Evolutionary conservation across 2,329 filamentous ascomycete species (phyloP), one percentile per base, ranked within the genome.

Genomic region (Nectriaceae sp.): DNA sequence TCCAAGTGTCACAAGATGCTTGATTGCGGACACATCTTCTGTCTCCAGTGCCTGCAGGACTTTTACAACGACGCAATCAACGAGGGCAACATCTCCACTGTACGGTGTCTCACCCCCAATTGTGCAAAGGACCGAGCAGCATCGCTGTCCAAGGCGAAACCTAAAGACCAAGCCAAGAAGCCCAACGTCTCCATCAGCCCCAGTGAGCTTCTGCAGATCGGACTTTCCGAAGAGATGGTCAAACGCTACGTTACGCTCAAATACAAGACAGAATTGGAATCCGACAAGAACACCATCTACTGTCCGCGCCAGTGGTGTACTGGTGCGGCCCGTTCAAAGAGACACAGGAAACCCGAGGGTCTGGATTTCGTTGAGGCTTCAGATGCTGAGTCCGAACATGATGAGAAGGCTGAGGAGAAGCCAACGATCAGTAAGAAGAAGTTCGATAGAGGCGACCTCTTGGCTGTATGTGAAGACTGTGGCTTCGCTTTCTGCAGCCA

Each of bases 291-390:
- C 49, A 97, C 92, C 0, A 81, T 97, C 26, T 97, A 96, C 67
- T 99, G 94, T 63, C 94, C 94, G 1, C 83, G 94, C 8, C 79
- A 85, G 47, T 97, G 92, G 90, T 99, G 94, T 66, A 89, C 94
- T 68, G 92, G 90, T 5, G 89, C 92, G 3, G 92, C 92, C 21
- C 82, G 84, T 39, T 90, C 87, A 19, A 88, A 86, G 64, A 84
- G 80, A 60, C 84, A 89, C 68, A 85, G 79, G 50, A 90, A 89
- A 63, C 87, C 86, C 4, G 69, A 77, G n/a, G 85, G 86, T 4
- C 73, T 87, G 1, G 79, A 88, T 52, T 75, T 83, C 19, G 74
- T 75, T 16, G 80, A 82, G 40, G 65, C 72, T 4, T 84, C 83
- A 0, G 79, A 83, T 39, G 75, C 76, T 15, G 76, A 78, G 10